Conservation (phyloP, 2,329 filamentous ascomycete genomes). For the Ascocoryne sarcoides region DNA sequence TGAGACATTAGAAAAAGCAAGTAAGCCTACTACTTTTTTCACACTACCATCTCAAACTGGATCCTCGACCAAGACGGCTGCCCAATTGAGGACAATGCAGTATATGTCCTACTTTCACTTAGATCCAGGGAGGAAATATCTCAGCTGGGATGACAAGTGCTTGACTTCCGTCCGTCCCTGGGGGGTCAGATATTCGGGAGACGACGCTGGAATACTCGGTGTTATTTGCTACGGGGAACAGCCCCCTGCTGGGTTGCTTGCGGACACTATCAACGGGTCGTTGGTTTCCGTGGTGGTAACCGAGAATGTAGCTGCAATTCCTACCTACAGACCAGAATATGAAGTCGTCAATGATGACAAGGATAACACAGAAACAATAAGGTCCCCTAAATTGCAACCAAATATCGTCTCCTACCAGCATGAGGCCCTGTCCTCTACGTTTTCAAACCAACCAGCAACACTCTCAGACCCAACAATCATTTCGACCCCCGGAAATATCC, state of each 20-base stretch:
- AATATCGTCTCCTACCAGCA: no score
- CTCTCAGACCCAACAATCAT: conserved; percentile 24
- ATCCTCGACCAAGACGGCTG: conserved; percentile 51
- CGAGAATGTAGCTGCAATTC: conserved; percentile 44
- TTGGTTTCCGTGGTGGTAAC: conserved; percentile 57
- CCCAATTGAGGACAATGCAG: conserved; percentile 64
- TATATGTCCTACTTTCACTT: conserved; percentile 72
- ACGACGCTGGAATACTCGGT: conserved; percentile 47
- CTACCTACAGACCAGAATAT: conserved; percentile 21
- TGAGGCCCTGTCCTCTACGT: no score
- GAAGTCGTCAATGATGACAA: neutral
- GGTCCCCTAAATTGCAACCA: no score
- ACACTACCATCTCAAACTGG: conserved; percentile 51
- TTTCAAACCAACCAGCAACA: conserved; percentile 1
- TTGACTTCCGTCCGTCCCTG: conserved; percentile 51
- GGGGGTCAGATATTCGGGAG: conserved; percentile 49
- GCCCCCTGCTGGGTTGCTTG: conserved; percentile 47
- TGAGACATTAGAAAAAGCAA: conserved; percentile 38
- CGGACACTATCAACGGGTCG: conserved; percentile 61
- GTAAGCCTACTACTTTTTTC: conserved; percentile 34
- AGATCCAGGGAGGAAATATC: conserved; percentile 8
- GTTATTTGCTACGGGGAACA: conserved; percentile 61
- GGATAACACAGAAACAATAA: conserved; percentile 8
- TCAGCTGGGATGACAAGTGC: conserved; percentile 42
- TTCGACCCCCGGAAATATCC: conserved; percentile 44